A percentile compares a stretch with the other conserved stretches of the same genome.
These are phyloP conservation scores for Boletus rubroflammeus DNA, from an alignment of 768 basidiomycete species.

Conservation along the genomic window DNA sequence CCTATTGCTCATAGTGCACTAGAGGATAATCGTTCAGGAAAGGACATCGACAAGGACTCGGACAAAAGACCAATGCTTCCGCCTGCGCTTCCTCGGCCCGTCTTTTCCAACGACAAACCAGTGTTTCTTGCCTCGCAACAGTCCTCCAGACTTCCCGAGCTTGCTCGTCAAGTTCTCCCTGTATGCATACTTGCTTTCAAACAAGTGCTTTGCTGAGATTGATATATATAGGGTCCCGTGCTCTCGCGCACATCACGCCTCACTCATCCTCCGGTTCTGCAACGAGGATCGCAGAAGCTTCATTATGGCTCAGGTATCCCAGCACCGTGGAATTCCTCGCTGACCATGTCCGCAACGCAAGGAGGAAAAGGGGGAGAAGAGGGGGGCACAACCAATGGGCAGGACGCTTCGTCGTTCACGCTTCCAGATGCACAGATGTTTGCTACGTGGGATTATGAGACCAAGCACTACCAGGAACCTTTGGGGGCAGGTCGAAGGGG, in stretches of 20 bases:
- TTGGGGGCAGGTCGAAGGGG: constrained; percentile 30
- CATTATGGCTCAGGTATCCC: constrained; percentile 38
- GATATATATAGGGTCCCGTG: constrained; percentile 45
- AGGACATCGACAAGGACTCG: constrained; percentile 50
- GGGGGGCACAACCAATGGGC: constrained; percentile 12
- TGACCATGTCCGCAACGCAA: constrained; percentile 8
- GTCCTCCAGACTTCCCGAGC: constrained; percentile 58
- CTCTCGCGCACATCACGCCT: constrained; percentile 59
- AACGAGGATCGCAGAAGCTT: constrained; percentile 42
- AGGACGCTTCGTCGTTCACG: constrained; percentile 29
- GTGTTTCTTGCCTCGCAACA: constrained; percentile 65
- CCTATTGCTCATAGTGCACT: constrained; percentile 42
- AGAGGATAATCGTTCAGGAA: constrained; percentile 36
- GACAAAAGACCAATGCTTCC: constrained; percentile 40
- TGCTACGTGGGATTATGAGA: constrained; percentile 49
- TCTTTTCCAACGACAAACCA: constrained; percentile 49
- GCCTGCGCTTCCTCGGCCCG: constrained; percentile 34
- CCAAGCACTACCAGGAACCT: constrained; percentile 39
- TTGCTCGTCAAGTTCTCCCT: constrained; percentile 64
- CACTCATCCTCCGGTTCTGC: constrained; percentile 60
- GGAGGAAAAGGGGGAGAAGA: constrained; percentile 28
- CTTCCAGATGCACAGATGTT: constrained; percentile 48
- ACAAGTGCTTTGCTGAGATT: neutral
- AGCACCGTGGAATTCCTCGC: constrained; percentile 45
- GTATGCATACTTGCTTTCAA: constrained; percentile 38